These are phyloP conservation scores for Wickerhamiella alocasiicola DNA, from an alignment of 805 yeast species.

Conservation along the genomic window DNA sequence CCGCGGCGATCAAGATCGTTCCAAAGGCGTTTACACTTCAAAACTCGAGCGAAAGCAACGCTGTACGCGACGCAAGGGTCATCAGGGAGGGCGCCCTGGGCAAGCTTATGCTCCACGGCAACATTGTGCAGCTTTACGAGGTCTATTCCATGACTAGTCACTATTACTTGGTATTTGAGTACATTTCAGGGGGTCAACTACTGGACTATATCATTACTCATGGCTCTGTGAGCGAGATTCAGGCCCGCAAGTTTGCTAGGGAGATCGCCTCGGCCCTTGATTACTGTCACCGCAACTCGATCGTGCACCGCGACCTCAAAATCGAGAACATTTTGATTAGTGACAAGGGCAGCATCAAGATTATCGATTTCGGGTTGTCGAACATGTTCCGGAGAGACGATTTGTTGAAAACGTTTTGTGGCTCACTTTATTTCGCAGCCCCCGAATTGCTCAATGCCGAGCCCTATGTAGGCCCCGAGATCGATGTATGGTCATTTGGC, in stretches of 20 bases:
- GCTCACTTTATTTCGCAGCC: slow-evolving; percentile 95
- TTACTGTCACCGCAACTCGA: slow-evolving; percentile 85
- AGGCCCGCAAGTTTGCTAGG: slow-evolving; percentile 88
- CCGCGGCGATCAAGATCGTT: slow-evolving; percentile 81
- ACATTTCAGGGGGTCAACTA: slow-evolving; percentile 95
- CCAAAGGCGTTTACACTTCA: slow-evolving; percentile 66
- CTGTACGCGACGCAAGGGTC: slow-evolving; percentile 83
- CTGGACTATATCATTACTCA: slow-evolving; percentile 94
- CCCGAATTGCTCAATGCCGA: slow-evolving; percentile 88
- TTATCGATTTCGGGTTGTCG: slow-evolving; percentile 92
- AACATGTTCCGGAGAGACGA: slow-evolving; percentile 64
- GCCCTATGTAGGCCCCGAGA: slow-evolving; percentile 94
- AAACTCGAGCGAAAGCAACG: slow-evolving; percentile 37
- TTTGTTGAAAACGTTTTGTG: slow-evolving; percentile 86
- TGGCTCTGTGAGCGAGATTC: slow-evolving; percentile 84
- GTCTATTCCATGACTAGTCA: slow-evolving; percentile 95
- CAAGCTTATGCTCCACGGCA: slow-evolving; percentile 78
- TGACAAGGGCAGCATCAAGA: slow-evolving; percentile 84
- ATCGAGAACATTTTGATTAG: slow-evolving; percentile 94
- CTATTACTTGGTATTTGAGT: slow-evolving; percentile 92
- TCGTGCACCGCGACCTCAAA: slow-evolving; percentile 92
- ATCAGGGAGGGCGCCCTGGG: slow-evolving; percentile 93
- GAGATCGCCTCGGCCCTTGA: slow-evolving; percentile 90
- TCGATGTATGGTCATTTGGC: slow-evolving; percentile 97
- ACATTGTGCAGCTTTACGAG: slow-evolving; percentile 81